Conservation (phyloP, 345 rosid genomes). For the Populus alba region DNA sequence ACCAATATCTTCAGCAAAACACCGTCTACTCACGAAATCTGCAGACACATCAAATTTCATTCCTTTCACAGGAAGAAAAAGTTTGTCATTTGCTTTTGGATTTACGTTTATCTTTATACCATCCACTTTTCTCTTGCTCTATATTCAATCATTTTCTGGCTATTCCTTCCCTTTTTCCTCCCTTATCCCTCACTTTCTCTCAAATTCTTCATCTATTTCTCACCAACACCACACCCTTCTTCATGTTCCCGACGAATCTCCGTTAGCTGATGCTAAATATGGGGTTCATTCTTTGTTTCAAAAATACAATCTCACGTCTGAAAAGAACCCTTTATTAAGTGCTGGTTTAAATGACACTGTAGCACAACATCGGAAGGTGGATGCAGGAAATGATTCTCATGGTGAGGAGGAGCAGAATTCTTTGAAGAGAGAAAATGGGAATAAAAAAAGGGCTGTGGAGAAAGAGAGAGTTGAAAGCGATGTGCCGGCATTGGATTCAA, state of each 20-base stretch:
- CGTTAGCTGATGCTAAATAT: not conserved
- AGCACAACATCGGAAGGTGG: not conserved
- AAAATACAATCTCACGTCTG: slow-evolving; percentile 1
- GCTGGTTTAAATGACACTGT: not conserved
- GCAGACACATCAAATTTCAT: not conserved
- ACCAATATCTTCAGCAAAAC: not conserved
- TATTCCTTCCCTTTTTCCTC: slow-evolving; percentile 11
- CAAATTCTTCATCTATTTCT: slow-evolving; percentile 24
- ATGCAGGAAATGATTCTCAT: not conserved
- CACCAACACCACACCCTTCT: not conserved
- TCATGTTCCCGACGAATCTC: slow-evolving; percentile 3
- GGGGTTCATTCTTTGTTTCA: not conserved
- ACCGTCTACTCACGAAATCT: not conserved
- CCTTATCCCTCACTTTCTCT: slow-evolving; percentile 12
- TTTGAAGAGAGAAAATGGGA: not conserved
- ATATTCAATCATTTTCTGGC: slow-evolving; percentile 8
- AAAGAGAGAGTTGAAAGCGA: not conserved
- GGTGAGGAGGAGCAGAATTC: not conserved
- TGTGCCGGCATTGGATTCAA: not conserved
- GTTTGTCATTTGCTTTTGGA: slow-evolving; percentile 18
- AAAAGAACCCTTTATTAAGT: not conserved
- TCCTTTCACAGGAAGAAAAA: not conserved
- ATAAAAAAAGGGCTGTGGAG: not conserved
- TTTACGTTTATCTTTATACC: slow-evolving; percentile 18
- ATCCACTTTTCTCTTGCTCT: slow-evolving; percentile 10